Conservation (phyloP, 257 asterid species). For the Scutellaria baicalensis region DNA sequence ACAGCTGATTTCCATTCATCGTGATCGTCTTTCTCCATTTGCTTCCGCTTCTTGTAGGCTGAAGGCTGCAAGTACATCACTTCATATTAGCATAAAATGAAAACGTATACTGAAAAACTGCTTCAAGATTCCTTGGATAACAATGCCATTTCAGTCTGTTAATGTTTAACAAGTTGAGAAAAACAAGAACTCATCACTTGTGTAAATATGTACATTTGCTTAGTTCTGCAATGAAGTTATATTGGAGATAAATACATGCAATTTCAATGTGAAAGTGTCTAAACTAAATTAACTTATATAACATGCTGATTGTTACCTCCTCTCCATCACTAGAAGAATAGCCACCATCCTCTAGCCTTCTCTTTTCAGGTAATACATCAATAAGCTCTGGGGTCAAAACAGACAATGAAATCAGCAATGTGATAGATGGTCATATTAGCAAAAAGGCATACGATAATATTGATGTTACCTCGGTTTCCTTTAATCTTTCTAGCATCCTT, state of each 20-base stretch:
- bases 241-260: too few species aligned
- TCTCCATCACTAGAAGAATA: constrained; percentile 59
- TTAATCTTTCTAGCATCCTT: constrained; percentile 66
- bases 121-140: not conserved
- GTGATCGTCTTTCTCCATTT: constrained; percentile 40
- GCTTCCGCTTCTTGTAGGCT: constrained; percentile 70
- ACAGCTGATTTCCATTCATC: constrained; percentile 78
- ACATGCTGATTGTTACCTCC: constrained; percentile 30
- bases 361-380: constrained; percentile 82
- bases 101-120: not conserved
- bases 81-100: not conserved
- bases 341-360: constrained; percentile 76
- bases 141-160: not conserved
- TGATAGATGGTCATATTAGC: not conserved
- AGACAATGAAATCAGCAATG: not conserved
- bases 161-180: not conserved
- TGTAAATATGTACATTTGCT: not conserved
- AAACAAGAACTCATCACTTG: not conserved
- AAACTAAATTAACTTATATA: not conserved
- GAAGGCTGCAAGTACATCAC: constrained; percentile 47
- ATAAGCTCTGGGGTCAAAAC: constrained; percentile 48
- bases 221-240: not conserved
- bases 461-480: constrained; percentile 72
- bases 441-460: not conserved
- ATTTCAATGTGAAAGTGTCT: not conserved